Conservation (phyloP, 257 asterid genomes). For the Gardenia jasminoides region DNA sequence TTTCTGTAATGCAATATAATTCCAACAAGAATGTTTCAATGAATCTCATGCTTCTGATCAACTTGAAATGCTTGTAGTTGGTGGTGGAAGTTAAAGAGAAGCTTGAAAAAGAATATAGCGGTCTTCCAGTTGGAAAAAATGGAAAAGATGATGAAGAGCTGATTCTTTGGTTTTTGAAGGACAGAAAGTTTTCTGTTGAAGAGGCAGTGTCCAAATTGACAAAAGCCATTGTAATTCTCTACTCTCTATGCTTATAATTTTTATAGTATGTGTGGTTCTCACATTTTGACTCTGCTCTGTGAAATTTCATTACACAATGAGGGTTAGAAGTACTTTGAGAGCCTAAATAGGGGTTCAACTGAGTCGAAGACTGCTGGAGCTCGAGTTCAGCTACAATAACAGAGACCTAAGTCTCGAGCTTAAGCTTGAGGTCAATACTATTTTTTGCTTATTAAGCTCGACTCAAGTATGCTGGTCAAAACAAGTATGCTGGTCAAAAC, state of each 20-base stretch:
- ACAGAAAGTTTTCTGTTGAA: constrained; percentile 67
- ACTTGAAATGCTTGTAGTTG: constrained; percentile 44
- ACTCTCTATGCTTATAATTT: constrained; percentile 1
- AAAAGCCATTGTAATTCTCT: constrained; percentile 73
- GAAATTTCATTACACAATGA: neutral
- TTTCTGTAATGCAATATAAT: neutral
- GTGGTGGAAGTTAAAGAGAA: constrained; percentile 76
- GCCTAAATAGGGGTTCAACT: neutral
- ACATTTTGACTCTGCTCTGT: neutral
- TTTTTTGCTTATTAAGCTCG: too few relatives aligned
- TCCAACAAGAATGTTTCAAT: neutral
- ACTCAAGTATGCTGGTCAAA: too few relatives aligned
- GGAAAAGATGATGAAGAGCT: constrained; percentile 94
- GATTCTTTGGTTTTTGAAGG: constrained; percentile 92
- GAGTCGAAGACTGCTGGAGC: too few relatives aligned
- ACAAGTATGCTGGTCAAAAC: too few relatives aligned
- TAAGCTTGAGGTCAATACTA: too few relatives aligned
- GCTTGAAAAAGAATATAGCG: constrained; percentile 60
- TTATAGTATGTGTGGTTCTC: neutral
- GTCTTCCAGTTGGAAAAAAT: constrained; percentile 76
- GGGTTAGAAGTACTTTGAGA: neutral
- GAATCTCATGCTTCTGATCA: constrained; percentile 10
- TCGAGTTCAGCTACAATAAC: too few relatives aligned
- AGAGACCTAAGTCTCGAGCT: too few relatives aligned
- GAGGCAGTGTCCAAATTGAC: constrained; percentile 72